Evolutionary conservation across 768 basidiomycete species (phyloP), one percentile per base, ranked within the genome.

Genomic region (Hygrocybe punicea): DNA sequence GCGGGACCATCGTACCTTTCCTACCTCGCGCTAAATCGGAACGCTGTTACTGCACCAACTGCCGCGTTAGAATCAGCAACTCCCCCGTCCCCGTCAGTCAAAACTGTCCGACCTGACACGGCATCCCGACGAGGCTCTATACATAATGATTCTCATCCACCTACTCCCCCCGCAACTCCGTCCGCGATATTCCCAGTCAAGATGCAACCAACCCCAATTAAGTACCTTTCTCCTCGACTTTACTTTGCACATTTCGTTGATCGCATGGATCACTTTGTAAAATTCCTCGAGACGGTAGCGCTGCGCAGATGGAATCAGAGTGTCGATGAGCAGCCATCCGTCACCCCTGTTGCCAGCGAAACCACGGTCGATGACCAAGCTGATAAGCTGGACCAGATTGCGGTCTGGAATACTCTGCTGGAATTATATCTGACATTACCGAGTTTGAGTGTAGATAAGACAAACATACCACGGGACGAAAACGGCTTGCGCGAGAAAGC

Each of bases 241-340:
- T 98, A 93, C 70, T 98, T 98, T 65, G 87, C 93, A 0, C 93
- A 97, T 68, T 98, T 97, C 61, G 86, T 97, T 36, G 91, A 96
- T 65, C 91, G 95, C 63, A 84, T 88, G 57, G 78, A 78, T 2
- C 83, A 91, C 55, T 96, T 99, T 61, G 79, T 92, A 39, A 77
- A 81, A 1, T 98, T 98, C 69, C 80, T 99, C 8, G 95, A 98
- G 72, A 85, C 85, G 6, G 89, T 98, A 29, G 91, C 93, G 2
- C 64, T 73, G 39, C 78, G 84, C 23, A 78, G 93, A 7, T 98
- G 93, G 91, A 83, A 83, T 5, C 92, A 96, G 68, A 77, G 72
- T 19, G 76, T 92, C 16, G 81, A 84, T 24, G 76, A 67, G 33
- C 63, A 64, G 35, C 10, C 44, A 16, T 64, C 65, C 42, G 71